phyloP scores from a whole-genome alignment of 176 grass and related monocot genomes.

The Carex scoparia region DNA sequence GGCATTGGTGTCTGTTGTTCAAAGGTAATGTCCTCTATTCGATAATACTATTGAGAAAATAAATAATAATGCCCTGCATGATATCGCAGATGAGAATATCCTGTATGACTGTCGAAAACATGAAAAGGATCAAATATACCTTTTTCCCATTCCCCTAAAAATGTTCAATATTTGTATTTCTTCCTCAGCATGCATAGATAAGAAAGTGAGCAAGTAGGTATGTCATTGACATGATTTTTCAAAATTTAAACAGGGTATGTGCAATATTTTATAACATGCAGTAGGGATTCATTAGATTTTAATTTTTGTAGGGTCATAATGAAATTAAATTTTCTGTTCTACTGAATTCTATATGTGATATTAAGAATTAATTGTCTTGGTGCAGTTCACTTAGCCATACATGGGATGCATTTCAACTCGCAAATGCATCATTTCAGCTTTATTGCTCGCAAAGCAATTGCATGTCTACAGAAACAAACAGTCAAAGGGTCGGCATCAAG shows the following conservation, averaged over 20 bases:
- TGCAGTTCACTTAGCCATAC: conserved; percentile 67
- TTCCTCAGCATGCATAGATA: not conserved
- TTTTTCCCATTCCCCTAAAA: not conserved
- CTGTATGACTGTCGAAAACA: not conserved
- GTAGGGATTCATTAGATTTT: not conserved
- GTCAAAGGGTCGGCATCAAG: not conserved
- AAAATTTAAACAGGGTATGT: not conserved
- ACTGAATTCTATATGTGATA: not conserved
- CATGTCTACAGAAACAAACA: conserved; percentile 3
- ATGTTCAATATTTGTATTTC: not conserved
- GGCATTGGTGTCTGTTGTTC: conserved; percentile 52
- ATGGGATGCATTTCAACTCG: conserved; percentile 83
- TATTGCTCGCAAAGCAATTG: conserved; percentile 44
- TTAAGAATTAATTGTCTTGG: conserved; percentile 20
- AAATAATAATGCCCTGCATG: not conserved
- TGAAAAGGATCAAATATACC: not conserved
- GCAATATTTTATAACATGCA: not conserved
- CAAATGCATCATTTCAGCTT: conserved; percentile 56
- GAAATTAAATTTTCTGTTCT: not conserved
- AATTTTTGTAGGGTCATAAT: not conserved
- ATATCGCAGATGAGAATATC: not conserved
- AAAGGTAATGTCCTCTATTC: conserved; percentile 39
- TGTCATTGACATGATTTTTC: not conserved
- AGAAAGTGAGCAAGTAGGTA: not conserved
- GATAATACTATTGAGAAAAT: not conserved